Evolutionary conservation across 2,329 filamentous ascomycete species (phyloP), one percentile per base, ranked within the genome.

Genomic region (Fonsecaea nubica): DNA sequence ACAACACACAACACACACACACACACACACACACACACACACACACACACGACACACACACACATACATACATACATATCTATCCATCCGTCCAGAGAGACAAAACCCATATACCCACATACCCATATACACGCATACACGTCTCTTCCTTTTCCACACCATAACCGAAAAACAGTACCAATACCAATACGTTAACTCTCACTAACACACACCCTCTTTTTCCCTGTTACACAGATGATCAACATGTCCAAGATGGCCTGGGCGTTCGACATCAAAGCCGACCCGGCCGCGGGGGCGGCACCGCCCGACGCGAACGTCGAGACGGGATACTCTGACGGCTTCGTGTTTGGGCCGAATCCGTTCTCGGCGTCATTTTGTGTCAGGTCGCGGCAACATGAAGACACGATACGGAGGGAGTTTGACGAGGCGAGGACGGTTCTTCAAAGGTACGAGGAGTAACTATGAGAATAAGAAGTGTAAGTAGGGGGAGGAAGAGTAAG

Each of bases 201-300:
- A 40, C 35, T 59, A 12, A 42, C 33, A 21, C 4, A 21, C 8
- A 7, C 12, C 4, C 2, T 10, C 4, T 18, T 48, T 25, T 25
- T 25, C 2, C 25, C 2, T 25, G 25, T 25, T 25, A 2, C 3
- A 10, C 9, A 63, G 53, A 63, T 60, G 15, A 63, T 87, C 65
- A 85, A 85, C 18, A 85, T 87, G 65, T 81, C 83, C 0, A 76
- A 85, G 36, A 85, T 87, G 80, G 58, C 53, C 15, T 62, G 58
- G 58, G 63, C 33, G 9, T 65, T 65, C 21, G 40, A 63, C 40
- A 65, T 65, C 33, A 3, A 10, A 10, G 65, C 68, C 40, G 32
- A 57, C 15, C 32, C n/a, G 25, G 45, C 67, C 75, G 33, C 57
- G 6, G n/a, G 25, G 25, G 25, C 25, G 25, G 25, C 57, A 13